Evolutionary conservation across 768 basidiomycete genomes (phyloP).

Genomic region (Xerocomellus amylosporus): DNA sequence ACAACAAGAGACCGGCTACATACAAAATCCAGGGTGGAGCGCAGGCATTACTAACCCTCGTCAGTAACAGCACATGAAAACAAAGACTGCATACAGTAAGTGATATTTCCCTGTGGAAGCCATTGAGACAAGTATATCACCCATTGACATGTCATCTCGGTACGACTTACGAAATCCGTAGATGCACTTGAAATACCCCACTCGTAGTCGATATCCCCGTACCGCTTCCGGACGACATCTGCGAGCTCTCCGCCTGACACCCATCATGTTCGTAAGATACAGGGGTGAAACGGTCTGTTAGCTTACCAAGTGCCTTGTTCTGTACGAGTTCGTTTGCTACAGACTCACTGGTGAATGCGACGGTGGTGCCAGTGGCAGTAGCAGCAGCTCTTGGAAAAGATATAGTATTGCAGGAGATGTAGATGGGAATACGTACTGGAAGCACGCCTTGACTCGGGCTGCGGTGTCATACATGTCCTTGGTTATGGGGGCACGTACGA

Average conservation of each 20-base stretch:
- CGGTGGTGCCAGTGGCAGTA: slow-evolving; percentile 60
- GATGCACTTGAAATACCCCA: slow-evolving; percentile 71
- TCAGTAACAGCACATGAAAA: slow-evolving; percentile 1
- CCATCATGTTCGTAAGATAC: neutral
- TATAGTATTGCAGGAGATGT: neutral
- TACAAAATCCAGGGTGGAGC: slow-evolving; percentile 66
- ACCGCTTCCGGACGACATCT: slow-evolving; percentile 56
- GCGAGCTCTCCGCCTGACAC: slow-evolving; percentile 62
- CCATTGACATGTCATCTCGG: neutral
- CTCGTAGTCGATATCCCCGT: slow-evolving; percentile 60
- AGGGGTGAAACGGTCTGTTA: neutral
- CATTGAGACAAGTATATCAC: neutral
- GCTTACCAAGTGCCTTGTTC: slow-evolving; percentile 58
- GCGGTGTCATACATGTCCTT: slow-evolving; percentile 56
- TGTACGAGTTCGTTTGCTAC: slow-evolving; percentile 60
- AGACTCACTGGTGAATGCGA: slow-evolving; percentile 38
- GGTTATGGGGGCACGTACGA: slow-evolving; percentile 68
- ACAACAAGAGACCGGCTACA: slow-evolving; percentile 3
- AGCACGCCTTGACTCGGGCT: slow-evolving; percentile 66
- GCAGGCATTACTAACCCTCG: slow-evolving; percentile 51
- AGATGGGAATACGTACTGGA: slow-evolving; percentile 48
- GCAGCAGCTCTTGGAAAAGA: slow-evolving; percentile 54
- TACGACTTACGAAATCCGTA: slow-evolving; percentile 71
- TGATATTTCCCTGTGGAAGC: slow-evolving; percentile 48
- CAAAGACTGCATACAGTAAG: slow-evolving; percentile 51